phyloP scores from a whole-genome alignment of 192 early-diverging fungal species.

The Kickxella alabastrina region DNA sequence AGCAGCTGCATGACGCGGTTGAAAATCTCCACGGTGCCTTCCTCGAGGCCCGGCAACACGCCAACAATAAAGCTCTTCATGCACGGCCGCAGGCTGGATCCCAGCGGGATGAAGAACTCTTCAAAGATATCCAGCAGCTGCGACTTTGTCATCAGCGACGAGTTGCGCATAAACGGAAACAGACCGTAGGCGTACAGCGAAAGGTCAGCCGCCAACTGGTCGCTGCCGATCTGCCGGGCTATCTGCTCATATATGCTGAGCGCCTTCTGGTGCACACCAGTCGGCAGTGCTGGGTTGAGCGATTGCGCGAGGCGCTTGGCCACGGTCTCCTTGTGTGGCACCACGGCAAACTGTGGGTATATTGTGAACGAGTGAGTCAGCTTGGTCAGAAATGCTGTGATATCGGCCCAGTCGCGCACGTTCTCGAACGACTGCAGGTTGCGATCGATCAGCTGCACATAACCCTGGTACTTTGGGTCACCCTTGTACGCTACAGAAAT shows the following conservation, averaged over 20 bases:
- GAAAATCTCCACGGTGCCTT: slow-evolving; percentile 82
- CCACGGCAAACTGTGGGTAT: slow-evolving; percentile 65
- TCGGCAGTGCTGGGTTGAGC: slow-evolving; percentile 89
- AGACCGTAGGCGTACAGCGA: slow-evolving; percentile 84
- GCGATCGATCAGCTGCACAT: slow-evolving; percentile 75
- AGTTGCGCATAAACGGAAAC: slow-evolving; percentile 86
- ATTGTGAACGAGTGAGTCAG: slow-evolving; percentile 80
- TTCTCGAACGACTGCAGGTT: slow-evolving; percentile 90
- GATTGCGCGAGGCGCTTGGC: slow-evolving; percentile 92
- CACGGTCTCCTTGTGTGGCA: slow-evolving; percentile 82
- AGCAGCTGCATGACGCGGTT: slow-evolving; percentile 65
- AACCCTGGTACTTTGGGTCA: slow-evolving; percentile 81
- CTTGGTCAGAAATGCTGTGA: slow-evolving; percentile 83
- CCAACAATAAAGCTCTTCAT: slow-evolving; percentile 78
- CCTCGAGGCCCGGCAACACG: slow-evolving; percentile 81
- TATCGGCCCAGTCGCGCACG: slow-evolving; percentile 93
- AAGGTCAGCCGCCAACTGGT: slow-evolving; percentile 77
- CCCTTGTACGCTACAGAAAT: slow-evolving; percentile 43
- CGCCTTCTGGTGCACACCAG: slow-evolving; percentile 93
- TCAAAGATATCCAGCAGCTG: slow-evolving; percentile 74
- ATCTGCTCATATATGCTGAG: slow-evolving; percentile 82
- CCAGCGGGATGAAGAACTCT: slow-evolving; percentile 71
- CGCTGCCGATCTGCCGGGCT: slow-evolving; percentile 62
- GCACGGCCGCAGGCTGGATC: slow-evolving; percentile 62
- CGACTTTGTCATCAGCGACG: slow-evolving; percentile 80